These are phyloP conservation scores for Coelastrella sp. DNA, from an alignment of 139 green algal genomes.

Conservation along the genomic window DNA sequence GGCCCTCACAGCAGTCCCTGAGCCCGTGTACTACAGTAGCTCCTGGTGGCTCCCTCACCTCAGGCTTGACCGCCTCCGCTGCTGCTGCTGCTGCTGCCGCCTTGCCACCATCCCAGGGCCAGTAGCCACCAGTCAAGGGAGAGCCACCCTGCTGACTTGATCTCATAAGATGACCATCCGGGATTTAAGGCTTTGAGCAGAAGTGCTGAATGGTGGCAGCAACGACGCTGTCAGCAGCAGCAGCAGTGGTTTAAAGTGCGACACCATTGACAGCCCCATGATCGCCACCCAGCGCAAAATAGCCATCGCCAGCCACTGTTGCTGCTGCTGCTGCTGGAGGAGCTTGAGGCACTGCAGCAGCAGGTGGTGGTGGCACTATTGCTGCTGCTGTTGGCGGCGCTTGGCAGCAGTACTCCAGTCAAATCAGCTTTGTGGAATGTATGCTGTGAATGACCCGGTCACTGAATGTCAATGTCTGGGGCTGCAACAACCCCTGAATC, in stretches of 20 bases:
- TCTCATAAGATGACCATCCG: no score
- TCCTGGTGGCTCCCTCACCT: background rate
- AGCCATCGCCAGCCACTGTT: background rate
- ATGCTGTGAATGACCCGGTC: no score
- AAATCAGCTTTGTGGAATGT: no score
- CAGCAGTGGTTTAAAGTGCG: no score
- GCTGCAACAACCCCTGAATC: no score
- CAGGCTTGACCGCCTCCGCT: background rate
- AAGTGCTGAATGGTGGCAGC: background rate
- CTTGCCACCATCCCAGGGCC: background rate
- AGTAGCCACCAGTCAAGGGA: background rate
- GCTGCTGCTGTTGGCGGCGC: no score
- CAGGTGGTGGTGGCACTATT: background rate
- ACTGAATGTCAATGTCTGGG: no score
- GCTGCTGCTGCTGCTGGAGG: background rate
- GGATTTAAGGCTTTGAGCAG: no score
- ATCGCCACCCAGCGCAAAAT: background rate
- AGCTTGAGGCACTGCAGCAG: background rate
- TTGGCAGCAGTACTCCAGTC: no score
- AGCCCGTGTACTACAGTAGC: background rate
- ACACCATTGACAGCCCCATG: background rate
- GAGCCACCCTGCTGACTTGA: no score
- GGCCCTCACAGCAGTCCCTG: background rate
- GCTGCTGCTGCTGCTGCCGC: background rate
- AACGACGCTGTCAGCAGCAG: background rate